These are phyloP conservation scores for Sporothrix phasma DNA, from an alignment of 2,329 filamentous ascomycete genomes.

Conservation along the genomic window DNA sequence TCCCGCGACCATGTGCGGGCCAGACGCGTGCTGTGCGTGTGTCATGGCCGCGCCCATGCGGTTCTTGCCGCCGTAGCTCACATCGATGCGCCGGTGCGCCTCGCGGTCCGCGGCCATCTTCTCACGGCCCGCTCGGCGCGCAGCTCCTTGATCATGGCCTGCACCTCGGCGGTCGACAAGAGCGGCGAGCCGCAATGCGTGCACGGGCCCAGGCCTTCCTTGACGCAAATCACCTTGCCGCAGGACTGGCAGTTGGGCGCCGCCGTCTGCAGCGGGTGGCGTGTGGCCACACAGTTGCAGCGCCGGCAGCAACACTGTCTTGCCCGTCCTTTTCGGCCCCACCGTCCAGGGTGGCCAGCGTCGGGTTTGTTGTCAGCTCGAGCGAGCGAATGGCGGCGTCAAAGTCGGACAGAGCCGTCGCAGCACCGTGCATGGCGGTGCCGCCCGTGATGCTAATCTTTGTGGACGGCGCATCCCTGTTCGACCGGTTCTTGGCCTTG, in stretches of 20 bases:
- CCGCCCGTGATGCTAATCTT: conserved; percentile 69
- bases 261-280: conserved; percentile 80
- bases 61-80: conserved; percentile 31
- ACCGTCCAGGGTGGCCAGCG: conserved; percentile 31
- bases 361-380: conserved; percentile 85
- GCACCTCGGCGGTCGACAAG: conserved; percentile 61
- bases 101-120: conserved; percentile 74
- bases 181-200: conserved; percentile 77
- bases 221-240: conserved; percentile 90
- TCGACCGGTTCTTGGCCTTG: conserved; percentile 39
- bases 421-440: conserved; percentile 71
- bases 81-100: conserved; percentile 54
- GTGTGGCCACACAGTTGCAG: conserved; percentile 80
- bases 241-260: conserved; percentile 88
- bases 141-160: conserved; percentile 75
- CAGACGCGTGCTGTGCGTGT: background rate
- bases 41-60: conserved; percentile 25
- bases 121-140: conserved; percentile 75
- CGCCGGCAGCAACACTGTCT: conserved; percentile 49
- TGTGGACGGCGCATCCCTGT: conserved; percentile 28
- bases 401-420: conserved; percentile 59
- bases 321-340: conserved; percentile 20
- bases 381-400: conserved; percentile 78
- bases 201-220: conserved; percentile 87
- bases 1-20: conserved; percentile 18